Percentiles rank a stretch among this genome's conserved stretches.
phyloP scores from a whole-genome alignment of 208 protist genomes.

The Acanthamoeba royreba region DNA sequence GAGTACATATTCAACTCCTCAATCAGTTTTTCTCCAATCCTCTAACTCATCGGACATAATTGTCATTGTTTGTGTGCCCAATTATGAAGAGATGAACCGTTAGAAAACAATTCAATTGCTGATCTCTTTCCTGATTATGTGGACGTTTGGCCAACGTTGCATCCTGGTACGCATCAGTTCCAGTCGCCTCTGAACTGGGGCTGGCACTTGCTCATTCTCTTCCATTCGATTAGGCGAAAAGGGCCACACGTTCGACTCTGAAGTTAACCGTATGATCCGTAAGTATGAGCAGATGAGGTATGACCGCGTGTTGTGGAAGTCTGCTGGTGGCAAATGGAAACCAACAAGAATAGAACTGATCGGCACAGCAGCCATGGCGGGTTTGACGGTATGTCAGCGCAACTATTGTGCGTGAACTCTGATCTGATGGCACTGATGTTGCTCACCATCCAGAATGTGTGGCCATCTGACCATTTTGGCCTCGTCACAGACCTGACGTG shows the following conservation, averaged over 20 bases:
- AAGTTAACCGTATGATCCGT: not conserved
- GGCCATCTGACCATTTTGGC: too few relatives aligned
- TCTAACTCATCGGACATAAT: not conserved
- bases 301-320: constrained; percentile 34
- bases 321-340: not conserved
- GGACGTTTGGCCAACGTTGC: not conserved
- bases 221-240: not conserved
- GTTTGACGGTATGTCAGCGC: not conserved
- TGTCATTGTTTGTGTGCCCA: not conserved
- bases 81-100: not conserved
- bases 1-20: not conserved
- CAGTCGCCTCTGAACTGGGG: not conserved
- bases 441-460: too few relatives aligned
- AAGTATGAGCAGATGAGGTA: constrained; percentile 17
- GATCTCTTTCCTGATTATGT: not conserved
- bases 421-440: too few relatives aligned
- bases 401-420: too few relatives aligned
- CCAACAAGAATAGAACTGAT: not conserved
- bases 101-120: not conserved
- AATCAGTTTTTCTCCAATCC: not conserved
- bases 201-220: not conserved
- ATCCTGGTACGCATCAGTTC: not conserved
- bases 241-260: constrained; percentile 19
- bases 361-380: not conserved
- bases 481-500: too few relatives aligned